These are phyloP conservation scores for Pelargonium nanum DNA, from an alignment of 345 rosid species.

Conservation along the genomic window DNA sequence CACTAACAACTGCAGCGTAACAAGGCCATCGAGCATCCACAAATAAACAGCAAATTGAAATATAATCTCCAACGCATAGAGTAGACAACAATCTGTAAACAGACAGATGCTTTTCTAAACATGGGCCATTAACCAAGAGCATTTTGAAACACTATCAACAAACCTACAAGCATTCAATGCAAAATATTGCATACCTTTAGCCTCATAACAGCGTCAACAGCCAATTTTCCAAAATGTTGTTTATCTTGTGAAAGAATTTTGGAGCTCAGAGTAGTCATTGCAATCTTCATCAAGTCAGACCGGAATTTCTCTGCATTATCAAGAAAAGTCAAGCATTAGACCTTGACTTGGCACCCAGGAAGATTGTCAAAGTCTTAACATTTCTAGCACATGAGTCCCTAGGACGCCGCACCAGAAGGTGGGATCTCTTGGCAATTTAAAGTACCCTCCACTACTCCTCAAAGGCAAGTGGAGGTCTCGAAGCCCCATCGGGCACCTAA, in stretches of 20 bases:
- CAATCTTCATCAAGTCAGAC: conserved; percentile 81
- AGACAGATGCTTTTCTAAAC: not conserved
- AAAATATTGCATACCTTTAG: conserved; percentile 39
- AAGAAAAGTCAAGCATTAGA: conserved; percentile 1
- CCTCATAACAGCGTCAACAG: conserved; percentile 92
- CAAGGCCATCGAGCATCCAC: too few species aligned
- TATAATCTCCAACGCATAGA: not conserved
- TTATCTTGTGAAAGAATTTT: conserved; percentile 91
- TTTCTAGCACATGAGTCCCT: not conserved
- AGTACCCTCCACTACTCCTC: too few species aligned
- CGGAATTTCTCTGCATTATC: conserved; percentile 66
- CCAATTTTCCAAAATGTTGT: conserved; percentile 77
- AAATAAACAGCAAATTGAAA: too few species aligned
- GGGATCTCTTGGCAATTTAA: not conserved
- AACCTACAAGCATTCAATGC: not conserved
- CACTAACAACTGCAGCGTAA: too few species aligned
- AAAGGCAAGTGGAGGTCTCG: too few species aligned
- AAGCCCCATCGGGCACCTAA: too few species aligned
- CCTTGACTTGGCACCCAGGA: not conserved
- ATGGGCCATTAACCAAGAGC: conserved; percentile 2
- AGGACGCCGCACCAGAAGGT: not conserved
- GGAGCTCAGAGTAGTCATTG: conserved; percentile 87
- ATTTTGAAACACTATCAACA: not conserved
- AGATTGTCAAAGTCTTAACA: too few species aligned
- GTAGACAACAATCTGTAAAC: not conserved